phyloP scores from a whole-genome alignment of 108 stramenopile species.

The Cyclostephanos invisitatus region DNA sequence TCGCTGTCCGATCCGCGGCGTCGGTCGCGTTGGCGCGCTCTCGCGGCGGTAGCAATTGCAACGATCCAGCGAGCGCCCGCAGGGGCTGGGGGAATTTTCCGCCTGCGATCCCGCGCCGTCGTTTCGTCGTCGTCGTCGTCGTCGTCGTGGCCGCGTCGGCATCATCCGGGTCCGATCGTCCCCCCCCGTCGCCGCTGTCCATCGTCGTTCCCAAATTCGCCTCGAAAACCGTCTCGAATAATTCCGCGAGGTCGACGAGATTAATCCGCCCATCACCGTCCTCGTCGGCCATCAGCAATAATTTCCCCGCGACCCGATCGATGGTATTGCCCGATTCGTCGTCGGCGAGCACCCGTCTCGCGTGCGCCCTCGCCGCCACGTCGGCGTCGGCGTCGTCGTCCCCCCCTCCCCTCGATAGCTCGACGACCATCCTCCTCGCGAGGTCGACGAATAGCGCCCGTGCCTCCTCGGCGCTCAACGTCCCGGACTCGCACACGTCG shows the following conservation, averaged over 20 bases:
- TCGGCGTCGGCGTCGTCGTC: neutral
- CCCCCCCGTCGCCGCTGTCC: neutral
- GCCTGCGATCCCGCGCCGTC: neutral
- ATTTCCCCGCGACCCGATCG: slow-evolving; percentile 51
- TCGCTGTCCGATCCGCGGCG: slow-evolving; percentile 32
- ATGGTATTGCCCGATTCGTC: slow-evolving; percentile 60
- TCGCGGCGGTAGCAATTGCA: slow-evolving; percentile 56
- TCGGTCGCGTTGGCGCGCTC: slow-evolving; percentile 39
- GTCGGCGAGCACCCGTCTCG: slow-evolving; percentile 50
- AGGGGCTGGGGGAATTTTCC: slow-evolving; percentile 56
- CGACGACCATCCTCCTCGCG: slow-evolving; percentile 52
- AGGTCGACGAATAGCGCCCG: slow-evolving; percentile 48
- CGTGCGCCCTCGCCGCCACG: slow-evolving; percentile 50
- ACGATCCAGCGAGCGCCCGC: slow-evolving; percentile 54
- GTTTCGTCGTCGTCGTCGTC: neutral
- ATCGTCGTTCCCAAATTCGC: slow-evolving; percentile 26
- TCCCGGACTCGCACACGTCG: slow-evolving; percentile 53
- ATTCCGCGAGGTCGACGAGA: slow-evolving; percentile 46
- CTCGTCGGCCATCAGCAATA: slow-evolving; percentile 51
- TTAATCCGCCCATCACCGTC: slow-evolving; percentile 53
- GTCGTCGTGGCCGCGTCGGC: neutral
- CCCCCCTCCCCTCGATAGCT: slow-evolving; percentile 38
- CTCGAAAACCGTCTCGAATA: slow-evolving; percentile 57
- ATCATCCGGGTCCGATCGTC: no score
- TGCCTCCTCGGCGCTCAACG: slow-evolving; percentile 49